phyloP scores from a whole-genome alignment of 1,284 basidiomycete species.

The Puccinia triticina region DNA sequence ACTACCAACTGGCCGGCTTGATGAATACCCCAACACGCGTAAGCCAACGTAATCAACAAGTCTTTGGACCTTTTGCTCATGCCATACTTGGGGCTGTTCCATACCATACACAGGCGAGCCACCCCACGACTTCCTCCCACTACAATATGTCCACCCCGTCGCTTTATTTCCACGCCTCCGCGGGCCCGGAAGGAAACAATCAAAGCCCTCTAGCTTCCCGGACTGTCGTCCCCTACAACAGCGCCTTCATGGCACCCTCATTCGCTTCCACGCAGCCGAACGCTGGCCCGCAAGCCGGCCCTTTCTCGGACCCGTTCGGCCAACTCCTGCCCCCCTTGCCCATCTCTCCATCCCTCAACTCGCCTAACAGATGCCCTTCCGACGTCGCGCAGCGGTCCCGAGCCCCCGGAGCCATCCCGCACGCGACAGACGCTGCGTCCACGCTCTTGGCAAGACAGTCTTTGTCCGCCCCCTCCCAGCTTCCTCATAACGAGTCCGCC shows the following conservation, averaged over 20 bases:
- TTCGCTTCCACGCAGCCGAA: not conserved
- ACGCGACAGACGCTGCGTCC: not conserved
- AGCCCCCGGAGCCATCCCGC: not conserved
- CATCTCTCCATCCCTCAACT: not conserved
- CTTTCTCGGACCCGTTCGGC: not conserved
- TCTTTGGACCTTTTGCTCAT: too few relatives aligned
- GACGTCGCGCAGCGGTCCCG: not conserved
- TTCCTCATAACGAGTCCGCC: not conserved
- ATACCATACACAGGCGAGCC: not conserved
- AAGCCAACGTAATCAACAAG: not conserved
- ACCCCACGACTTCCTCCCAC: not conserved
- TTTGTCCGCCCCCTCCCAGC: not conserved
- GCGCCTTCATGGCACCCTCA: not conserved
- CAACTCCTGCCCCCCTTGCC: not conserved
- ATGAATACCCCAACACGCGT: not conserved
- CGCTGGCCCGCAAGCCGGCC: not conserved
- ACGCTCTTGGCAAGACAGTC: not conserved
- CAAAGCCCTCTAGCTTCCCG: not conserved
- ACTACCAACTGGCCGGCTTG: too few relatives aligned
- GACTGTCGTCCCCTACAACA: not conserved
- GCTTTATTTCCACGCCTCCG: not conserved
- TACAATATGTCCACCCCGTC: not conserved
- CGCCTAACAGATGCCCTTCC: not conserved
- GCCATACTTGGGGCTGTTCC: too few relatives aligned
- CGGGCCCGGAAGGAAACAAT: not conserved